These are phyloP conservation scores for Paraurostyla sp. DNA, from an alignment of 73 alveolate genomes.

Conservation along the genomic window DNA sequence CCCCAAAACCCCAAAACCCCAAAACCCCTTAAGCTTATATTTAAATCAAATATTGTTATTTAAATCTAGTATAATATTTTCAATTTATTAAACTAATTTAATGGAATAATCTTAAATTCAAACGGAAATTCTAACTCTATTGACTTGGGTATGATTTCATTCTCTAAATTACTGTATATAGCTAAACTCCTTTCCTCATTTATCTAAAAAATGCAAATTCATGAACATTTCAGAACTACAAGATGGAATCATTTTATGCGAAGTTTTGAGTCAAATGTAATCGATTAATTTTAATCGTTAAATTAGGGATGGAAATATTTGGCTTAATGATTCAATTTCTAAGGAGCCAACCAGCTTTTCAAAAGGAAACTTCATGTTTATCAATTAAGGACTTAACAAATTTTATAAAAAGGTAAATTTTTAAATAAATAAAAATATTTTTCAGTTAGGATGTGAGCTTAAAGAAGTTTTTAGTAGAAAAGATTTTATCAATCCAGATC, in stretches of 20 bases:
- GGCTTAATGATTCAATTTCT: conserved; percentile 4
- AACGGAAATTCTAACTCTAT: background rate
- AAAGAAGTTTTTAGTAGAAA: conserved; percentile 1
- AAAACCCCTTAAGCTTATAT: no score
- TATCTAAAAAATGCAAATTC: background rate
- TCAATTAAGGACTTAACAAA: conserved; percentile 45
- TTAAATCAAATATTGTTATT: no score
- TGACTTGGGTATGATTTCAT: background rate
- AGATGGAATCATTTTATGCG: conserved; percentile 1
- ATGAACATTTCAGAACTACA: background rate
- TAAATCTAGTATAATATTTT: no score
- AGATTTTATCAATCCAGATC: conserved; percentile 43
- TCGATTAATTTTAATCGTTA: background rate
- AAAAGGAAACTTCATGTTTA: background rate
- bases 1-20: no score
- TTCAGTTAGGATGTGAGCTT: background rate
- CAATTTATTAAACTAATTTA: no score
- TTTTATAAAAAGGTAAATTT: conserved; percentile 41
- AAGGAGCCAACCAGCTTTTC: background rate
- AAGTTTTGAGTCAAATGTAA: conserved; percentile 9
- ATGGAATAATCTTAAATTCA: conserved; percentile 21
- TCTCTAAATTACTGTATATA: background rate
- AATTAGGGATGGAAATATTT: background rate
- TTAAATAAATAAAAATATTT: background rate
- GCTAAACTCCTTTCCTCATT: conserved; percentile 28